These are phyloP conservation scores for Sporothrix schenckii DNA, from an alignment of 2,329 filamentous ascomycete species.

Conservation along the genomic window DNA sequence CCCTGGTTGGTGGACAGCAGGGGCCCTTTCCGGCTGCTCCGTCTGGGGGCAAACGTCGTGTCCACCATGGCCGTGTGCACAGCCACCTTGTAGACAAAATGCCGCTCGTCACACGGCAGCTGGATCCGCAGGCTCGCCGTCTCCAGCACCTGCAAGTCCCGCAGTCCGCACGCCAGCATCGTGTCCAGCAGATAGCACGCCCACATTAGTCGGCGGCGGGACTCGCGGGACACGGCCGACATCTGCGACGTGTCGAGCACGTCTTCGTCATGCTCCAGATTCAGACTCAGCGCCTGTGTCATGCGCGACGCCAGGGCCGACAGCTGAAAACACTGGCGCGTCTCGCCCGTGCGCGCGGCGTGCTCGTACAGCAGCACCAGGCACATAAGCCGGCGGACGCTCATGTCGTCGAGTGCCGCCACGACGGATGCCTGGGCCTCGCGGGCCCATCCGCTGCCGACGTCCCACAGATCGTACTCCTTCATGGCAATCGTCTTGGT, in stretches of 20 bases:
- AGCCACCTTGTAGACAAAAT: constrained; percentile 24
- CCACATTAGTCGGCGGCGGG: constrained; percentile 27
- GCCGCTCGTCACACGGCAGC: constrained; percentile 26
- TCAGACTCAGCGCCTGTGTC: constrained; percentile 26
- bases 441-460: constrained; percentile 22
- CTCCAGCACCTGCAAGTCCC: constrained; percentile 4
- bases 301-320: constrained; percentile 25
- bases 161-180: constrained; percentile 11
- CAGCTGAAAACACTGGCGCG: constrained; percentile 22
- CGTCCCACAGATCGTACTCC: neutral
- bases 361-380: constrained; percentile 26
- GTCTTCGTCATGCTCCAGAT: constrained; percentile 28
- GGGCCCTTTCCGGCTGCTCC: neutral
- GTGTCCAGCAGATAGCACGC: constrained; percentile 29
- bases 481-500: constrained; percentile 17
- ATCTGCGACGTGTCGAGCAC: neutral
- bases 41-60: neutral
- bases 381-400: constrained; percentile 22
- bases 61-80: constrained; percentile 3
- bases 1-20: neutral
- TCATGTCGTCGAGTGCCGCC: neutral
- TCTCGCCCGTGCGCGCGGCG: constrained; percentile 20
- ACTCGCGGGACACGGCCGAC: constrained; percentile 21
- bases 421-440: neutral
- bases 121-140: constrained; percentile 24